Base-by-base conservation (phyloP, 495 filamentous ascomycete genomes). In the Melanomma pulvis-pyrius region DNA sequence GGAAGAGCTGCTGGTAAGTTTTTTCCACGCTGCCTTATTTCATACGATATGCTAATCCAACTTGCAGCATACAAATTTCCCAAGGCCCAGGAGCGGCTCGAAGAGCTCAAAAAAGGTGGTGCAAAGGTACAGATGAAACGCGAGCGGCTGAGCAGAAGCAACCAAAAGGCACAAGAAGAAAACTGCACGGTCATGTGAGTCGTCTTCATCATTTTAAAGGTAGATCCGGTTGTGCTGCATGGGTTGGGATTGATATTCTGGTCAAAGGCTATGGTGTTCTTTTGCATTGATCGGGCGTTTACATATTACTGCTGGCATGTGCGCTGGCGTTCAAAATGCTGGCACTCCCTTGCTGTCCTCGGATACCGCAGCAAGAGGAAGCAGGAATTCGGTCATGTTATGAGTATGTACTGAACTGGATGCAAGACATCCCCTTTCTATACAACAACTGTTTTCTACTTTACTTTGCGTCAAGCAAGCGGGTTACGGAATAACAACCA, bases 1-100 rank as follows among this genome's bases (percentile, higher is more conserved):
- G 97, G 92, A 85, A 85, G 93, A 78, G 92, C 94, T 80, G 94
- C 94, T 78, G 90, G 94, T 97, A 79, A 87, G 93, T 89, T 44
- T 63, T 13, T 25, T n/a, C 4, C 39, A 12, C n/a, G 39, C 39
- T 17, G n/a, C 17, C 65, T 1, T 22, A 0, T 21, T 29, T 24
- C 17, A 41, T n/a, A 54, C 47, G 34, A 22, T 24, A 30, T 36
- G 3, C 22, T 44, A 44, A 44, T 17, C n/a, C 32, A 17, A 44
- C 8, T n/a, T 65, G 46, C 61, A 97, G 94, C 92, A 51, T 92
- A 97, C 81, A 89, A 92, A 74, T 96, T 94, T 76, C 89, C 91
- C 41, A 97, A 97, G 74, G 94, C 94, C 22, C 85, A 90, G 44
- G 90, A 96, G 71, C 87, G 93, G 53, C 84, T 98, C 24, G 93